These are phyloP conservation scores for Favolaschia claudopus DNA, from an alignment of 768 basidiomycete species.

Conservation along the genomic window DNA sequence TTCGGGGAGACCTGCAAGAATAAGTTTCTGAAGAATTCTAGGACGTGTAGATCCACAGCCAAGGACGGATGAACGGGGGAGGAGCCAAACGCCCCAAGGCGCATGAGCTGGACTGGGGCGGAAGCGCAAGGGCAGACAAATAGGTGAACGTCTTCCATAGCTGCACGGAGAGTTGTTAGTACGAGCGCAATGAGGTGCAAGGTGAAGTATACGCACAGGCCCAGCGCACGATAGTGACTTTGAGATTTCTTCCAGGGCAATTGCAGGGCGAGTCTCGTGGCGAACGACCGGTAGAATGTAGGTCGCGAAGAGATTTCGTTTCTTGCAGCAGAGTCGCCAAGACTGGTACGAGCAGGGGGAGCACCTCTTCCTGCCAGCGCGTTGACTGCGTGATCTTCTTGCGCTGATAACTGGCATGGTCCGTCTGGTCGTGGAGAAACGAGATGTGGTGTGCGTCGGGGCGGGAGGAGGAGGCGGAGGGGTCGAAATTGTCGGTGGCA, in stretches of 20 bases:
- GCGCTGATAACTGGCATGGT: too few species aligned
- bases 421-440: too few species aligned
- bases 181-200: too few species aligned
- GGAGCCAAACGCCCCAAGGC: neutral
- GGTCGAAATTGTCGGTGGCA: too few species aligned
- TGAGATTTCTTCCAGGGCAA: neutral
- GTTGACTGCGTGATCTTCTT: too few species aligned
- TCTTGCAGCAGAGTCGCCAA: neutral
- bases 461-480: too few species aligned
- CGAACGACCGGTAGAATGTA: neutral
- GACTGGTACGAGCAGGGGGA: neutral
- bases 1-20: slow-evolving; percentile 11
- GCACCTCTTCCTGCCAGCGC: neutral
- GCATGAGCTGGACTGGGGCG: neutral
- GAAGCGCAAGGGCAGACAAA: neutral
- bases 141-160: neutral
- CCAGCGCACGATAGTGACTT: neutral
- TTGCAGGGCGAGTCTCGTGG: neutral
- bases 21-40: neutral
- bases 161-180: too few species aligned
- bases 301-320: neutral
- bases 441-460: too few species aligned
- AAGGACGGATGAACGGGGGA: neutral
- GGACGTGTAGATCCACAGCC: slow-evolving; percentile 7
- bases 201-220: too few species aligned